Evolutionary conservation across 495 filamentous ascomycete species (phyloP).

Genomic region (Aspergillus funiculosus): DNA sequence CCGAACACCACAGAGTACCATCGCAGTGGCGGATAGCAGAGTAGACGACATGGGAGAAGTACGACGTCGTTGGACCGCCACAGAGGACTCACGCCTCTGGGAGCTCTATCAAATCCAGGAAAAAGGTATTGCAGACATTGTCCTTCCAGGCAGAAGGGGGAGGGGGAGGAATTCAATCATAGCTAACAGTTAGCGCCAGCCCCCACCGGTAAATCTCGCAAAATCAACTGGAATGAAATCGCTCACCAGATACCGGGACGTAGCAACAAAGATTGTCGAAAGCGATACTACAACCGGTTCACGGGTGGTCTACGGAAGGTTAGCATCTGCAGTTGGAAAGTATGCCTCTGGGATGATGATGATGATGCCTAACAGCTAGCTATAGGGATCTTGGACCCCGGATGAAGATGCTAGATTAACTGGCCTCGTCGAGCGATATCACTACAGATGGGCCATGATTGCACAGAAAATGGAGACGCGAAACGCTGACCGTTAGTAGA

Average conservation of each 20-base stretch:
- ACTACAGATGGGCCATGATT: slow-evolving; percentile 11
- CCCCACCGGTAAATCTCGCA: slow-evolving; percentile 11
- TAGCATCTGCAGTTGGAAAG: background rate
- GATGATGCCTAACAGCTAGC: background rate
- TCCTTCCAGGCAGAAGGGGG: too few species aligned
- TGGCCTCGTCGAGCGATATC: slow-evolving; percentile 9
- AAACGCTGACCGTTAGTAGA: slow-evolving; percentile 10
- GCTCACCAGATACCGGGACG: slow-evolving; percentile 10
- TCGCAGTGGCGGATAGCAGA: too few species aligned
- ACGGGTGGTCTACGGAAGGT: slow-evolving; percentile 12
- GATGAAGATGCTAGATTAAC: slow-evolving; percentile 9
- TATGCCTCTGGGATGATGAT: background rate
- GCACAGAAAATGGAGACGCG: slow-evolving; percentile 14
- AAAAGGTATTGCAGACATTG: background rate
- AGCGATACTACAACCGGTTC: slow-evolving; percentile 13
- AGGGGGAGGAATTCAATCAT: too few species aligned
- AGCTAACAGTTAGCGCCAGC: background rate
- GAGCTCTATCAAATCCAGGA: slow-evolving; percentile 11
- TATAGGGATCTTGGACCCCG: slow-evolving; percentile 12
- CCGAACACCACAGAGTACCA: background rate
- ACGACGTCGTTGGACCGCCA: slow-evolving; percentile 10
- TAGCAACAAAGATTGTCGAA: slow-evolving; percentile 13
- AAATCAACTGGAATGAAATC: slow-evolving; percentile 16
- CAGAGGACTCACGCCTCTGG: slow-evolving; percentile 10
- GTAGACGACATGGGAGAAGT: slow-evolving; percentile 5